Conservation (phyloP, 2,329 filamentous ascomycete species). For the Hymenoscyphus albidus region DNA sequence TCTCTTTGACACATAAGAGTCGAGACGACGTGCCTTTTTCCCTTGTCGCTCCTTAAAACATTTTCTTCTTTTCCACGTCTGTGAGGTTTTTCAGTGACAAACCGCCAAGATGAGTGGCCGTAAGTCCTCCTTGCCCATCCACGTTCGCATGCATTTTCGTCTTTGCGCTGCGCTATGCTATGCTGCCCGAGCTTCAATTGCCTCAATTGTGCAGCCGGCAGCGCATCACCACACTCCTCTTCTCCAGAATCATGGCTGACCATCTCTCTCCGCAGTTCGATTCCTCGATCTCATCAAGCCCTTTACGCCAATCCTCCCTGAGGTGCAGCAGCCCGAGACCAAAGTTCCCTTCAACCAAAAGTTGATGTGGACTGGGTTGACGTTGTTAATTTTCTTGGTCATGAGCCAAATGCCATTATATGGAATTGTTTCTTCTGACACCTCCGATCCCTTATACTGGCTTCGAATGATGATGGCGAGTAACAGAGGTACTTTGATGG, state of each 20-base stretch:
- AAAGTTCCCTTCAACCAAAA: constrained; percentile 99
- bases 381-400: constrained; percentile 96
- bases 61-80: constrained; percentile 36
- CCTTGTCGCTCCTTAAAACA: constrained; percentile 31
- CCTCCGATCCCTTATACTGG: constrained; percentile 98
- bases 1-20: constrained; percentile 28
- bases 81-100: constrained; percentile 35
- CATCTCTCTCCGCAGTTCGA: constrained; percentile 61
- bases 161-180: constrained; percentile 5
- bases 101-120: constrained; percentile 42
- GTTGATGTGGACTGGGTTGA: constrained; percentile 92
- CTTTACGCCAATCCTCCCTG: constrained; percentile 98
- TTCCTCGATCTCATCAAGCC: constrained; percentile 99
- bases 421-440: constrained; percentile 98
- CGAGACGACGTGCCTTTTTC: constrained; percentile 27
- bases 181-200: constrained; percentile 19
- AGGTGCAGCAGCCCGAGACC: constrained; percentile 97
- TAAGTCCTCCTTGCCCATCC: constrained; percentile 31
- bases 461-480: constrained; percentile 99
- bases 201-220: not conserved
- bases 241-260: constrained; percentile 25
- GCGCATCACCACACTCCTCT: not conserved
- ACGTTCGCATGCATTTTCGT: constrained; percentile 5
- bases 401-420: constrained; percentile 99
- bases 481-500: constrained; percentile 96